Evolutionary conservation across 2,329 filamentous ascomycete species (phyloP).

Genomic region (Helminthosporium solani): DNA sequence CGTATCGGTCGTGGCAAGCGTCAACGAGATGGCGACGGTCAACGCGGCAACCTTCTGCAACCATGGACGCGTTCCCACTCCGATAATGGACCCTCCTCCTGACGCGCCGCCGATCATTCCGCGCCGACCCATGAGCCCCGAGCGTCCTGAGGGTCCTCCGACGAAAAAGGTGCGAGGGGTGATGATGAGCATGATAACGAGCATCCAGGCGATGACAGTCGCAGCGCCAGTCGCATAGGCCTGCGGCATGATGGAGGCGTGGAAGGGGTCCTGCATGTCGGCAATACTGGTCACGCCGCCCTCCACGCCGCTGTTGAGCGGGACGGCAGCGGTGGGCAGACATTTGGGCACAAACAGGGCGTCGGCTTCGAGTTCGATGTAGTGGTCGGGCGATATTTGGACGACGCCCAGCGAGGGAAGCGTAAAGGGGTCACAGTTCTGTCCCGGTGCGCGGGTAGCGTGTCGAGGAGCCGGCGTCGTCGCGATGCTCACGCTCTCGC

Average conservation of each 20-base stretch:
- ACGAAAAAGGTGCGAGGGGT: slow-evolving; percentile 93
- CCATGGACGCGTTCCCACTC: slow-evolving; percentile 89
- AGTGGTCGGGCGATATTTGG: slow-evolving; percentile 54
- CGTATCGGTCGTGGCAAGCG: slow-evolving; percentile 89
- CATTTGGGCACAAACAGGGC: slow-evolving; percentile 63
- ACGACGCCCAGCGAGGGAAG: slow-evolving; percentile 61
- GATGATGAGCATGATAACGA: slow-evolving; percentile 91
- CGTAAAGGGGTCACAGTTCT: slow-evolving; percentile 63
- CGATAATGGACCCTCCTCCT: slow-evolving; percentile 64
- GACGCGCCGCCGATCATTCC: slow-evolving; percentile 81
- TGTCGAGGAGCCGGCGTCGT: background rate
- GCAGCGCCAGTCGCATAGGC: slow-evolving; percentile 90
- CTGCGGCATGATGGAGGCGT: slow-evolving; percentile 88
- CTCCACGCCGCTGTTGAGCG: slow-evolving; percentile 42
- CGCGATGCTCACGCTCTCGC: slow-evolving; percentile 30
- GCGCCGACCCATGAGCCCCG: slow-evolving; percentile 75
- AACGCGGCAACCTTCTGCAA: slow-evolving; percentile 71
- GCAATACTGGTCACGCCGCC: slow-evolving; percentile 53
- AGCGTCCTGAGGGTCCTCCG: slow-evolving; percentile 64
- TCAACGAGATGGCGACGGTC: slow-evolving; percentile 75
- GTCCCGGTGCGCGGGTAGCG: slow-evolving; percentile 25
- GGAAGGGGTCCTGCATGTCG: slow-evolving; percentile 82
- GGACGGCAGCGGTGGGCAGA: slow-evolving; percentile 38
- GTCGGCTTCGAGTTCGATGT: slow-evolving; percentile 60
- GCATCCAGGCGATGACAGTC: slow-evolving; percentile 86